These are phyloP conservation scores for Penicillium digitatum DNA, from an alignment of 2,329 filamentous ascomycete species.

Conservation along the genomic window DNA sequence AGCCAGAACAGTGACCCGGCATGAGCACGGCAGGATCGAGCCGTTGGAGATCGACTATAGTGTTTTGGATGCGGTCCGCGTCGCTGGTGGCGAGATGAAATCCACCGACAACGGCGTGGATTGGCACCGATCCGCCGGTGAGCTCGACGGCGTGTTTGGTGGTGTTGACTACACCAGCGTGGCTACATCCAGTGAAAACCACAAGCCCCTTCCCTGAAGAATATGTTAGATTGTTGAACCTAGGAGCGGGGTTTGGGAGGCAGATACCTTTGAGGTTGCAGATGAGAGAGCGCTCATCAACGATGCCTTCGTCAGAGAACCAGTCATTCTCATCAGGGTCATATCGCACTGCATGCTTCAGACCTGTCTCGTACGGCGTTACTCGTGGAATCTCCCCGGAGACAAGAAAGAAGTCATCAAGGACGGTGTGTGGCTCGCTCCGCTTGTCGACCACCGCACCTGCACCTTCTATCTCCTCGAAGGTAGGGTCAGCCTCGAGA, in stretches of 20 bases:
- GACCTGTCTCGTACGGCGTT: conserved; percentile 49
- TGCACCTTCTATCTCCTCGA: conserved; percentile 46
- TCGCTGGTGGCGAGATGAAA: conserved; percentile 52
- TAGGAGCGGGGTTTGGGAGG: not conserved
- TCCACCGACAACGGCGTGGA: conserved; percentile 53
- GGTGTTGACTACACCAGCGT: conserved; percentile 54
- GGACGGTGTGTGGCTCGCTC: conserved; percentile 43
- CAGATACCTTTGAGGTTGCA: conserved; percentile 50
- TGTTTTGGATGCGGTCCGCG: conserved; percentile 42
- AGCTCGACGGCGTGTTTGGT: conserved; percentile 46
- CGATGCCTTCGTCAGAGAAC: conserved; percentile 49
- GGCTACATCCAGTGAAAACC: conserved; percentile 55
- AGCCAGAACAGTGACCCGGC: conserved; percentile 56
- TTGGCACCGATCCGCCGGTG: conserved; percentile 33
- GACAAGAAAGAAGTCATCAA: conserved; percentile 52
- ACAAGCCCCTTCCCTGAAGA: conserved; percentile 49
- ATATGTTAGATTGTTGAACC: not conserved
- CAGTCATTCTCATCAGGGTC: conserved; percentile 41
- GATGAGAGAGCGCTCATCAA: conserved; percentile 53
- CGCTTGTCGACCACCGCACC: conserved; percentile 43
- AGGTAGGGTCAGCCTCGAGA: conserved; percentile 52
- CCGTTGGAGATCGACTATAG: conserved; percentile 48
- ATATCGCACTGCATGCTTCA: conserved; percentile 47
- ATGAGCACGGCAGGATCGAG: conserved; percentile 49
- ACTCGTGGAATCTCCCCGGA: conserved; percentile 52